Evolutionary conservation across 129 eudicot genomes (phyloP).

Genomic region (Tanacetum coccineum): DNA sequence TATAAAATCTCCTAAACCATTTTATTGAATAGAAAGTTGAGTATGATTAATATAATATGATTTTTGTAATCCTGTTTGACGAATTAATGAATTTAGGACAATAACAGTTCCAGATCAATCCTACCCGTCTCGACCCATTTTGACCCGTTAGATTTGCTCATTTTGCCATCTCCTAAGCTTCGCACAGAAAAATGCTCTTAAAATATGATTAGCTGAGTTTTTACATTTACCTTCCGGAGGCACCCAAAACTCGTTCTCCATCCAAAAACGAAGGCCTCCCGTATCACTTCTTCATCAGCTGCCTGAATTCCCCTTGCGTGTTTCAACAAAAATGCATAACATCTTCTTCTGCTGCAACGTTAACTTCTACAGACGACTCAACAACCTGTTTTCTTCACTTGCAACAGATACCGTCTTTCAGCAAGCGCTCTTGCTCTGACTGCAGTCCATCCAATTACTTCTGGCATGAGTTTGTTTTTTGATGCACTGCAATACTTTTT

Average conservation of each 20-base stretch:
- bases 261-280: constrained; percentile 60
- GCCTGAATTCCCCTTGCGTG: constrained; percentile 66
- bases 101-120: too few species aligned
- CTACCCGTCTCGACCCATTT: neutral
- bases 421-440: constrained; percentile 78
- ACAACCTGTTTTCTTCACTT: constrained; percentile 52
- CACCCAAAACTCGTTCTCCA: constrained; percentile 69
- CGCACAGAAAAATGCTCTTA: neutral
- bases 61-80: neutral
- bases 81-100: too few species aligned
- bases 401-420: constrained; percentile 57
- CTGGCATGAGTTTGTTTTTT: constrained; percentile 49
- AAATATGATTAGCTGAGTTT: neutral
- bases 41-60: neutral
- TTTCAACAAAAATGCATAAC: constrained; percentile 66
- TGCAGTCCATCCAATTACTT: constrained; percentile 66
- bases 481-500: constrained; percentile 46
- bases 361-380: constrained; percentile 36
- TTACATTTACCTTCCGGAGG: constrained; percentile 78
- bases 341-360: constrained; percentile 38
- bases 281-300: constrained; percentile 38
- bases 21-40: too few species aligned
- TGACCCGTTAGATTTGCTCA: neutral
- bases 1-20: too few species aligned
- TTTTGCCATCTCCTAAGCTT: neutral